These are phyloP conservation scores for Fusarium penzigii DNA, from an alignment of 2,329 filamentous ascomycete species.

Conservation along the genomic window DNA sequence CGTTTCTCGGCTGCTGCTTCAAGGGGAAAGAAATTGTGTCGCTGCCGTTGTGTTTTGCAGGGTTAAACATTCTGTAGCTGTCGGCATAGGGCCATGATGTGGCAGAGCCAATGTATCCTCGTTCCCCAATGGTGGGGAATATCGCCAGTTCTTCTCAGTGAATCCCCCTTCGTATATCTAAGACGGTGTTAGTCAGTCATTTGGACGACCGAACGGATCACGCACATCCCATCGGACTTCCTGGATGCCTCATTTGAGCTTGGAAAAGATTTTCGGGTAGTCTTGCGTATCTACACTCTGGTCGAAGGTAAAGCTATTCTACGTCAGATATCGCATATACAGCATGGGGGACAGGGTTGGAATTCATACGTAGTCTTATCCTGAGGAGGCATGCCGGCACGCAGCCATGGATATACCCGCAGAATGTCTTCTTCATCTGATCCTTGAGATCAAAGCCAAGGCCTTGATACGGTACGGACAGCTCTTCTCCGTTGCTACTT, in stretches of 20 bases:
- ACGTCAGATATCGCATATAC: conserved; percentile 40
- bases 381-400: too few species aligned
- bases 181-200: background rate
- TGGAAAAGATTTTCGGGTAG: conserved; percentile 15
- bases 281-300: conserved; percentile 43
- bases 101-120: conserved; percentile 29
- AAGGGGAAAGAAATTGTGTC: conserved; percentile 24
- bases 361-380: too few species aligned
- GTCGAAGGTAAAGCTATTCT: conserved; percentile 64
- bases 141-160: conserved; percentile 28
- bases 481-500: conserved; percentile 32
- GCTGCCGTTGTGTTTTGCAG: conserved; percentile 20
- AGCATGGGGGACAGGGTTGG: background rate
- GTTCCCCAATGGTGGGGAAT: conserved; percentile 28
- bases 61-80: conserved; percentile 17
- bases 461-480: conserved; percentile 33
- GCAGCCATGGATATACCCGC: too few species aligned
- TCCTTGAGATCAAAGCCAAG: background rate
- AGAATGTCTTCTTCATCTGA: too few species aligned
- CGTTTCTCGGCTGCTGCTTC: too few species aligned
- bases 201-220: background rate
- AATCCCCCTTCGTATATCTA: conserved; percentile 28
- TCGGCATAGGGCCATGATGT: conserved; percentile 21
- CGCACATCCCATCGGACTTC: conserved; percentile 17
- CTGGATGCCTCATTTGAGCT: conserved; percentile 13